These are phyloP conservation scores for Bacidia rubella DNA, from an alignment of 495 filamentous ascomycete species.

Conservation along the genomic window DNA sequence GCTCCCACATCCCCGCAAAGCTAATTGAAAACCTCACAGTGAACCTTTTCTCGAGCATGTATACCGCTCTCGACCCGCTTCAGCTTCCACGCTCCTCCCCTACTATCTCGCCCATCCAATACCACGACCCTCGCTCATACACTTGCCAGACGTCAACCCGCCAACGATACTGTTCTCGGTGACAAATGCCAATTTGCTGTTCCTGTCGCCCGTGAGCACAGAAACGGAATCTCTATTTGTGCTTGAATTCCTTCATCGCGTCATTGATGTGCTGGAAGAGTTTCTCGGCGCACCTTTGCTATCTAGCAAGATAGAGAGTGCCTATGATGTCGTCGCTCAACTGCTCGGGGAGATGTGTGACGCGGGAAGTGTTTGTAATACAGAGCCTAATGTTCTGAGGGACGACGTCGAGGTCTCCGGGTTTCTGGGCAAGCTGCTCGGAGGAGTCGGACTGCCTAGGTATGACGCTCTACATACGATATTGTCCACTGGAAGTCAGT, in stretches of 20 bases:
- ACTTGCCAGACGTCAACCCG: conserved; percentile 65
- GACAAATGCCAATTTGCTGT: conserved; percentile 71
- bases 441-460: conserved; percentile 70
- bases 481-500: background rate
- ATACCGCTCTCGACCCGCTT: conserved; percentile 62
- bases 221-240: conserved; percentile 90
- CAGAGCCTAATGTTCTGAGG: conserved; percentile 83
- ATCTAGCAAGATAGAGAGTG: conserved; percentile 68
- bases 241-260: conserved; percentile 87
- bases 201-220: conserved; percentile 66
- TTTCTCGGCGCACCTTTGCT: conserved; percentile 85
- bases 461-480: conserved; percentile 23
- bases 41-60: conserved; percentile 53
- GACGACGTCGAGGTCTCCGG: conserved; percentile 86
- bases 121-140: conserved; percentile 76
- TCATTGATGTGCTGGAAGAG: conserved; percentile 88
- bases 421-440: conserved; percentile 80
- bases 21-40: conserved; percentile 25
- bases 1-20: too few species aligned
- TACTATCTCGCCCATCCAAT: conserved; percentile 75
- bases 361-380: conserved; percentile 76
- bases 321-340: conserved; percentile 91
- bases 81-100: conserved; percentile 60
- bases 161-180: conserved; percentile 86
- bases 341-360: conserved; percentile 94